Base-by-base conservation (phyloP, 495 filamentous ascomycete genomes). In the Penicillium coprophilum region DNA sequence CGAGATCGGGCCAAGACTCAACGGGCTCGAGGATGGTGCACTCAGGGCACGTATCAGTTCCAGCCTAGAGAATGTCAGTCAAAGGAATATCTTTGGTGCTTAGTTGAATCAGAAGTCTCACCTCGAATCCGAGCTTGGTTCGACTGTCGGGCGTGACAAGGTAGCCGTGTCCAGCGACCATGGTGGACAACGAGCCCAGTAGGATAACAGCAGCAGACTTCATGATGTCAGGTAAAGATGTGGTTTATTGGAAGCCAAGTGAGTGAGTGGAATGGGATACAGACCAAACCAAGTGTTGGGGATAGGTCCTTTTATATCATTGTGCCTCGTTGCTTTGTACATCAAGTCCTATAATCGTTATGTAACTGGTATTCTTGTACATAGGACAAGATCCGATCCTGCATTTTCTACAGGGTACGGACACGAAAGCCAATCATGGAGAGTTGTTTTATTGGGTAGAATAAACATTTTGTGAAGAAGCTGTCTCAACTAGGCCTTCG, bases 21-120 rank as follows among this genome's bases (percentile, higher is more conserved):
- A 84, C 81, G 8, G 81, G 80, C 53, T 84, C 81, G n/a, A 84
- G 75, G 53, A 84, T 83, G 20, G 79, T 70, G 61, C 80, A 83
- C 65, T 82, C 81, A 0, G 80, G 80, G 63, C 80, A 82, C 1
- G 80, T 75, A 55, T 82, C 80, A 1, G 71, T 61, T 4, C 77
- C 79, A 34, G 77, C 61, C 80, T 83, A 57, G 9, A 28, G 13
- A 9, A 7, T 48, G 24, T 55, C 24, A 50, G 39, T 19, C 53
- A 50, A 51, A 34, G 19, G 17, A 32, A 31, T 21, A 13, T 23
- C 0, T 1, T 12, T 15, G 43, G 15, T 30, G 11, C 2, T 53
- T 23, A 36, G 28, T 23, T 20, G n/a, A 34, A 38, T 2, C 12
- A 12, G 24, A 31, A 19, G 6, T 41, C 65, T 46, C 47, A 80